Conservation (phyloP, 2,329 filamentous ascomycete genomes). For the Fusarium begoniae region DNA sequence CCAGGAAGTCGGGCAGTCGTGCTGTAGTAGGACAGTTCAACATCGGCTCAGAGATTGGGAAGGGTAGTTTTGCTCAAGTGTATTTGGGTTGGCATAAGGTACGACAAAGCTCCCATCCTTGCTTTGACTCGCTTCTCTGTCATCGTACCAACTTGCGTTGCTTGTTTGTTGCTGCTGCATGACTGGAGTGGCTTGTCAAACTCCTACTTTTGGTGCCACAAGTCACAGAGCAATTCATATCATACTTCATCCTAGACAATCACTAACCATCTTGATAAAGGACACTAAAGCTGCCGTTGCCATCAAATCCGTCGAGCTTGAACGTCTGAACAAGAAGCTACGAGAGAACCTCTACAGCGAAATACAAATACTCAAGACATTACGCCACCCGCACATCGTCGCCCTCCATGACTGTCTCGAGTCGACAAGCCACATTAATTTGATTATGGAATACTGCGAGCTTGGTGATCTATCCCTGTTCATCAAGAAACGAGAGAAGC, state of each 20-base stretch:
- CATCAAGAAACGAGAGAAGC: conserved; percentile 90
- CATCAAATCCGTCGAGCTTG: conserved; percentile 94
- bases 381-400: conserved; percentile 97
- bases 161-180: conserved; percentile 14
- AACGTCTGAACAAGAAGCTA: conserved; percentile 92
- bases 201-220: conserved; percentile 1
- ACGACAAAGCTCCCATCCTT: conserved; percentile 9
- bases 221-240: not conserved
- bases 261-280: conserved; percentile 54
- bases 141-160: conserved; percentile 12
- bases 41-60: conserved; percentile 89
- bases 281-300: conserved; percentile 84
- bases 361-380: conserved; percentile 91
- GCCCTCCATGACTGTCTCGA: conserved; percentile 95
- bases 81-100: conserved; percentile 89
- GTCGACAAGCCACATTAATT: conserved; percentile 86
- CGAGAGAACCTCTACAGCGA: conserved; percentile 96
- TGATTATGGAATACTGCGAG: conserved; percentile 99
- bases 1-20: conserved; percentile 48
- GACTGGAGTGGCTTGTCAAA: not conserved
- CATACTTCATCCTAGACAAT: not conserved
- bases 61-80: conserved; percentile 97
- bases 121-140: conserved; percentile 12
- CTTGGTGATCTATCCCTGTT: conserved; percentile 94
- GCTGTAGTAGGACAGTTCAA: conserved; percentile 79